Percentiles rank a stretch among this genome's conserved stretches.
Evolutionary conservation across 1,139 yeast genomes (phyloP).

Genomic region (Eremothecium cymbalariae): DNA sequence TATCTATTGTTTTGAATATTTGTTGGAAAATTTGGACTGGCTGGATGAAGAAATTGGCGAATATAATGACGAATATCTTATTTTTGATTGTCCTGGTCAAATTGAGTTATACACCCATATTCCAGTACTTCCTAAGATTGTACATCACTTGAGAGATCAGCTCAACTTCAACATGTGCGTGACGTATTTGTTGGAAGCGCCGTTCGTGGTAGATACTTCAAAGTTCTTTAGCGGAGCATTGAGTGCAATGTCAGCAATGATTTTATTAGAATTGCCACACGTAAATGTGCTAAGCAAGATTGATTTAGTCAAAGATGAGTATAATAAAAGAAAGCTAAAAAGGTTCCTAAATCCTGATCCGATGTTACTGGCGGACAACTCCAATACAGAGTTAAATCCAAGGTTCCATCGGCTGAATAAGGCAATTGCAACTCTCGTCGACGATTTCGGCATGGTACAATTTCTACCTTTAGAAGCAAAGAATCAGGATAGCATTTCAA

Average conservation of each 20-base stretch:
- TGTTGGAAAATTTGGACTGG: constrained; percentile 89
- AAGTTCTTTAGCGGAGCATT: constrained; percentile 93
- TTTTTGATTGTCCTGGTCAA: constrained; percentile 97
- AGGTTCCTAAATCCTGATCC: constrained; percentile 91
- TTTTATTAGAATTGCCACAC: constrained; percentile 87
- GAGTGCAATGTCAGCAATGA: constrained; percentile 98
- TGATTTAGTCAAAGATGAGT: constrained; percentile 74
- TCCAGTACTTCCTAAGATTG: constrained; percentile 84
- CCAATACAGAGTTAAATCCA: constrained; percentile 53
- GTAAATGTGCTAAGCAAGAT: constrained; percentile 79
- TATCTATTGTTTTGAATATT: constrained; percentile 84
- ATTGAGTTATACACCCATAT: constrained; percentile 92
- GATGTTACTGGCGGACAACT: constrained; percentile 49
- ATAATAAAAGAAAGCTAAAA: constrained; percentile 66
- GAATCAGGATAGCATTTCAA: constrained; percentile 69
- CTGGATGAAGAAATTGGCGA: constrained; percentile 92
- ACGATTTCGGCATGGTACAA: constrained; percentile 98
- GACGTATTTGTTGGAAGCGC: constrained; percentile 84
- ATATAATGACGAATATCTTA: constrained; percentile 83
- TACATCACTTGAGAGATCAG: constrained; percentile 69
- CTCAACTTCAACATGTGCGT: constrained; percentile 87
- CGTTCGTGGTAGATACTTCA: constrained; percentile 80
- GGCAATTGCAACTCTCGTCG: constrained; percentile 80
- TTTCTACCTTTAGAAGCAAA: constrained; percentile 83
- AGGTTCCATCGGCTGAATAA: constrained; percentile 65